Conservation (phyloP, 257 asterid genomes). For the Lycium ferocissimum region DNA sequence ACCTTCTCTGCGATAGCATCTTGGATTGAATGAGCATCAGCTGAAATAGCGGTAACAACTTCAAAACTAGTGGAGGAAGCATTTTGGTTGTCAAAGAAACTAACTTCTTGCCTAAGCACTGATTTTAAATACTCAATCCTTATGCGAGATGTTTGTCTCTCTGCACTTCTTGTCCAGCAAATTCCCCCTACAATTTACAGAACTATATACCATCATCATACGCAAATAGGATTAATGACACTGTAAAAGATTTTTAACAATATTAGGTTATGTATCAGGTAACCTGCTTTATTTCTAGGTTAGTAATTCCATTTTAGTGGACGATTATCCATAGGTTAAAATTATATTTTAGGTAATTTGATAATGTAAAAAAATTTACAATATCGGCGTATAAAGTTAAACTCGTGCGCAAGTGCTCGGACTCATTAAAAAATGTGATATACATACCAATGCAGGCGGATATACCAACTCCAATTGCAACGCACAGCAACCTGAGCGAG, state of each 20-base stretch:
- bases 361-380: too few relatives aligned
- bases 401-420: background rate
- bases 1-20: constrained; percentile 85
- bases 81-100: constrained; percentile 67
- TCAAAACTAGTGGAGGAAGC: constrained; percentile 66
- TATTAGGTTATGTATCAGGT: too few relatives aligned
- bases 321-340: too few relatives aligned
- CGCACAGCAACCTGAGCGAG: constrained; percentile 64
- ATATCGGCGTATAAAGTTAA: background rate
- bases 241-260: too few relatives aligned
- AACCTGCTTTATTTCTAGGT: too few relatives aligned
- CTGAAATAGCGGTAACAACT: constrained; percentile 71
- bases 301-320: too few relatives aligned
- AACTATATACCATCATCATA: background rate
- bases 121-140: constrained; percentile 68
- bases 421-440: background rate
- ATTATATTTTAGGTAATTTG: too few relatives aligned
- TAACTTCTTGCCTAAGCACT: constrained; percentile 74
- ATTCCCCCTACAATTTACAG: constrained; percentile 55
- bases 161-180: constrained; percentile 86
- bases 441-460: constrained; percentile 71
- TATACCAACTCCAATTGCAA: constrained; percentile 72
- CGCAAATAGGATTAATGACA: too few relatives aligned
- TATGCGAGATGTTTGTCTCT: constrained; percentile 73
- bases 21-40: constrained; percentile 71